Conservation (phyloP, 1,284 basidiomycete genomes). For the Moniliophthora roreri region DNA sequence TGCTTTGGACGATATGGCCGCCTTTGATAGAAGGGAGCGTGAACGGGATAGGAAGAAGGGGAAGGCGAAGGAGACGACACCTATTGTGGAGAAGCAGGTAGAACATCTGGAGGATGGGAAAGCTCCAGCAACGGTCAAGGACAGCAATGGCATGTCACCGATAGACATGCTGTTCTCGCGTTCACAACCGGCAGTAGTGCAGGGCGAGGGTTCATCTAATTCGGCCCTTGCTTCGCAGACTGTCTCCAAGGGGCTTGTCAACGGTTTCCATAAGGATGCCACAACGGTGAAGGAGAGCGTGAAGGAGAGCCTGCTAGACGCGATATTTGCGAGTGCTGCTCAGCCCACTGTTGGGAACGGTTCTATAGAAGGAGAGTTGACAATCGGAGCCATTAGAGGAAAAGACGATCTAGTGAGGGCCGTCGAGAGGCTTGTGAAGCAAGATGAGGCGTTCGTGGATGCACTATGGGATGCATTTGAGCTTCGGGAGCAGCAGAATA, state of each 20-base stretch:
- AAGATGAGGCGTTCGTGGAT: neutral
- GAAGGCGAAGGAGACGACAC: slow-evolving; percentile 1
- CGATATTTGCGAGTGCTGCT: neutral
- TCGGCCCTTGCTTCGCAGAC: neutral
- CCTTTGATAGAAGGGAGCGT: slow-evolving; percentile 11
- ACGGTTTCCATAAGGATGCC: no score
- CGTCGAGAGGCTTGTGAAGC: neutral
- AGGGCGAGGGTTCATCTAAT: no score
- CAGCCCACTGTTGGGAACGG: neutral
- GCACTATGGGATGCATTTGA: slow-evolving; percentile 1
- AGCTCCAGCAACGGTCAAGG: neutral
- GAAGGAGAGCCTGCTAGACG: slow-evolving; percentile 2
- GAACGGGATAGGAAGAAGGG: slow-evolving; percentile 5
- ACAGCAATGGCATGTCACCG: neutral
- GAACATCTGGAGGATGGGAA: neutral
- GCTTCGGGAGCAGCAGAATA: neutral
- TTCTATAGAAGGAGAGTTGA: neutral
- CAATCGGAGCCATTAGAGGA: neutral
- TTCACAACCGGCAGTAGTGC: neutral
- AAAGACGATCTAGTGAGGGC: neutral
- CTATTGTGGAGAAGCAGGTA: no score
- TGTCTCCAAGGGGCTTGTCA: neutral
- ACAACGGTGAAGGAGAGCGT: neutral
- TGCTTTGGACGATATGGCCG: slow-evolving; percentile 12
- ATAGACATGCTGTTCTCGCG: neutral